Conservation (phyloP, 2,329 filamentous ascomycete species). For the Xylariaceae sp. region DNA sequence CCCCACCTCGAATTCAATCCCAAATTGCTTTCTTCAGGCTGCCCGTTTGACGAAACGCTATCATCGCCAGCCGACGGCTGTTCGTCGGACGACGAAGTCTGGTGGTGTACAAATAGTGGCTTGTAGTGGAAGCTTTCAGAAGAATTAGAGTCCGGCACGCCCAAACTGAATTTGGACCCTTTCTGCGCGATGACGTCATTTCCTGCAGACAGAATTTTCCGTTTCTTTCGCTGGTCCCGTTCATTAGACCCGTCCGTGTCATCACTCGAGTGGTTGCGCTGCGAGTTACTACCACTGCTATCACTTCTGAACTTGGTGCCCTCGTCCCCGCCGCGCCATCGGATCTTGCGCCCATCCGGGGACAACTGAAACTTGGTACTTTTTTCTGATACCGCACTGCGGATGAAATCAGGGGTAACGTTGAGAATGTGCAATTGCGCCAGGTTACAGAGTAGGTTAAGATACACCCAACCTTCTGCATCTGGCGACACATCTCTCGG, state of each 20-base stretch:
- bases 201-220: slow-evolving; percentile 48
- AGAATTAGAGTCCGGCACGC: slow-evolving; percentile 44
- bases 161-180: slow-evolving; percentile 48
- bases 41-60: slow-evolving; percentile 55
- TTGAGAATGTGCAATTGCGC: slow-evolving; percentile 86
- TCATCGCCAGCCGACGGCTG: slow-evolving; percentile 54
- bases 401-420: slow-evolving; percentile 78
- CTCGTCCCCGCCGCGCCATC: slow-evolving; percentile 75
- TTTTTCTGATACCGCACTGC: slow-evolving; percentile 70
- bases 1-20: slow-evolving; percentile 53
- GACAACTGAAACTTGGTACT: slow-evolving; percentile 81
- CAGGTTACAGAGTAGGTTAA: slow-evolving; percentile 80
- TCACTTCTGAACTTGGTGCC: slow-evolving; percentile 71
- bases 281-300: slow-evolving; percentile 57
- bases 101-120: slow-evolving; percentile 62
- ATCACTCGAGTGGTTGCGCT: slow-evolving; percentile 56
- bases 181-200: slow-evolving; percentile 47
- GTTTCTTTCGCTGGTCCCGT: slow-evolving; percentile 51
- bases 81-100: slow-evolving; percentile 50
- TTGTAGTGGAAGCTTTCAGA: slow-evolving; percentile 66
- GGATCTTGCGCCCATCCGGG: slow-evolving; percentile 75
- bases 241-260: slow-evolving; percentile 53
- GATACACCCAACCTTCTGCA: slow-evolving; percentile 78
- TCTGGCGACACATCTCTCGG: slow-evolving; percentile 62
- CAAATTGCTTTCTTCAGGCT: slow-evolving; percentile 54